phyloP scores from a whole-genome alignment of 1,139 yeast genomes.

The Hansenula sp. region DNA sequence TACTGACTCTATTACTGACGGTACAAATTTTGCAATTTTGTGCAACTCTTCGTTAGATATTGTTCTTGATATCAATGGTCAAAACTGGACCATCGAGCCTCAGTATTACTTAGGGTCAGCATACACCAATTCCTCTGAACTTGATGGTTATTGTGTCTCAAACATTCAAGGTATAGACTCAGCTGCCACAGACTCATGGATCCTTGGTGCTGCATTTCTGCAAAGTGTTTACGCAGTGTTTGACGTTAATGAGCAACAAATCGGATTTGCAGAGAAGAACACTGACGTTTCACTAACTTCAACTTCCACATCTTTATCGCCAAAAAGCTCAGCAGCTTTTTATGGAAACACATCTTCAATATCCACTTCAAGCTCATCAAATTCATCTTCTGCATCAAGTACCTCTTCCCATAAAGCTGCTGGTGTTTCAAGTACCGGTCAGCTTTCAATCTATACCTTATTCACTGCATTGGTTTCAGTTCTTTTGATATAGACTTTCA shows the following conservation, averaged over 20 bases:
- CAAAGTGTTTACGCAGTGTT: conserved; percentile 56
- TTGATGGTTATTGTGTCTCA: conserved; percentile 57
- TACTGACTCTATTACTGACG: conserved; percentile 46
- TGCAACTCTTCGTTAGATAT: conserved; percentile 44
- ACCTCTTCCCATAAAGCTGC: conserved; percentile 5
- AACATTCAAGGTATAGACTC: conserved; percentile 54
- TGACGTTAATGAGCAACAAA: conserved; percentile 43
- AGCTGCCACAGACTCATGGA: conserved; percentile 31
- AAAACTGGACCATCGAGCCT: conserved; percentile 43
- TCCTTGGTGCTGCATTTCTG: conserved; percentile 61
- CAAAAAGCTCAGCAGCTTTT: conserved; percentile 3
- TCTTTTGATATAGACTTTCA: background rate
- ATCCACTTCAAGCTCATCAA: conserved; percentile 6
- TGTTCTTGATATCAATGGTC: conserved; percentile 38
- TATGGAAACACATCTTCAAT: conserved; percentile 10
- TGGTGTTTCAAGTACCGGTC: background rate
- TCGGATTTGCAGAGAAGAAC: conserved; percentile 48
- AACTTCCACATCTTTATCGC: conserved; percentile 8
- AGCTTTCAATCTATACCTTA: background rate
- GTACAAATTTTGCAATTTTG: conserved; percentile 54
- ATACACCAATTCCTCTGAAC: conserved; percentile 32
- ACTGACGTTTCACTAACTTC: conserved; percentile 21
- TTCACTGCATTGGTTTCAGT: background rate
- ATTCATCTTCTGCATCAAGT: conserved; percentile 7
- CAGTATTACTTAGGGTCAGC: conserved; percentile 45